Evolutionary conservation across 2,329 filamentous ascomycete genomes (phyloP).

Genomic region (Phoma sp.): DNA sequence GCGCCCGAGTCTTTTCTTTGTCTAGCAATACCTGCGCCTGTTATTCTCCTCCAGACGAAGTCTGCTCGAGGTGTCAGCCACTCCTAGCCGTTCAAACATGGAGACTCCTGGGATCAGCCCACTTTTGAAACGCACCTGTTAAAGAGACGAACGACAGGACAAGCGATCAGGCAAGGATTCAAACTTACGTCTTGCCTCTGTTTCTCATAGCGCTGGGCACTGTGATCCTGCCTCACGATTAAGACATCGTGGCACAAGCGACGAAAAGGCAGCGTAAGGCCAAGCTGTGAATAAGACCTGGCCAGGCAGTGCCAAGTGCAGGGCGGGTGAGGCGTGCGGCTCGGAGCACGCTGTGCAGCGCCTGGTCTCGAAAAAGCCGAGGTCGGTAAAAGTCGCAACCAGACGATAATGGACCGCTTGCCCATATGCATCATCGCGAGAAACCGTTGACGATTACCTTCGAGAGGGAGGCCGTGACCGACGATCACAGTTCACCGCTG

Average conservation of each 20-base stretch:
- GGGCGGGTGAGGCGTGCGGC: constrained; percentile 11
- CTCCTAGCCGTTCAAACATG: constrained; percentile 16
- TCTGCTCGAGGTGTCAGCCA: constrained; percentile 17
- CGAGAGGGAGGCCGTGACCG: not conserved
- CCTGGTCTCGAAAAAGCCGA: not conserved
- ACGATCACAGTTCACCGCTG: constrained; percentile 7
- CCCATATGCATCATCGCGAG: constrained; percentile 9
- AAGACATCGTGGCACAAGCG: constrained; percentile 2
- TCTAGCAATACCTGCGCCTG: constrained; percentile 1
- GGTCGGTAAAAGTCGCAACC: constrained; percentile 1
- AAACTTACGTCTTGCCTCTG: constrained; percentile 17
- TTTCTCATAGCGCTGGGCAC: constrained; percentile 13
- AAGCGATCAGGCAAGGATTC: constrained; percentile 10
- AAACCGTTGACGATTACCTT: constrained; percentile 1
- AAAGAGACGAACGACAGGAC: constrained; percentile 4
- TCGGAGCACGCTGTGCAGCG: constrained; percentile 14
- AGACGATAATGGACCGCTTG: constrained; percentile 12
- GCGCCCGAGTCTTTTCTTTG: not conserved
- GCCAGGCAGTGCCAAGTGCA: constrained; percentile 11
- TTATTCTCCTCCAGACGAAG: constrained; percentile 15
- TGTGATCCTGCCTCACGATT: not conserved
- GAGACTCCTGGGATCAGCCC: constrained; percentile 22
- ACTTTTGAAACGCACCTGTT: constrained; percentile 16
- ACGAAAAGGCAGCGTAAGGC: constrained; percentile 4
- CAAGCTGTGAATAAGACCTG: constrained; percentile 5